Evolutionary conservation across 306 rosid species (phyloP).

Genomic region (Dalbergia oliveri): DNA sequence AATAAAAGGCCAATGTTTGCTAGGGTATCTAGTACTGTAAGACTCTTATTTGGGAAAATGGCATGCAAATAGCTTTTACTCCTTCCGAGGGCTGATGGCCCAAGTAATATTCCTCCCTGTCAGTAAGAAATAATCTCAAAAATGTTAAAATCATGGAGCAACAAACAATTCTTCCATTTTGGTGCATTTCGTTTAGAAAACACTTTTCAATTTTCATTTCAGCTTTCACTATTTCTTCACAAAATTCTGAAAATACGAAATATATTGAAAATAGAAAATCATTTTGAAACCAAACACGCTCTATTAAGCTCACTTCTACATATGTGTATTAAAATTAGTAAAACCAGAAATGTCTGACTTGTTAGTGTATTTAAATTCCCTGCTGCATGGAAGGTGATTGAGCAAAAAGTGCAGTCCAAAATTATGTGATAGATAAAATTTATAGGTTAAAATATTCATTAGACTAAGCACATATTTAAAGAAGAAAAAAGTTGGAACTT

Average conservation of each 20-base stretch:
- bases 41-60: conserved; percentile 80
- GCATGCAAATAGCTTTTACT: conserved; percentile 64
- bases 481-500: conserved; percentile 44
- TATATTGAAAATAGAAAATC: too few relatives aligned
- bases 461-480: conserved; percentile 1
- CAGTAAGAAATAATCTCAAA: conserved; percentile 18
- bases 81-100: conserved; percentile 89
- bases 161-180: too few relatives aligned
- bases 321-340: background rate
- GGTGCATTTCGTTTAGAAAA: too few relatives aligned
- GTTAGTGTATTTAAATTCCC: background rate
- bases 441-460: background rate
- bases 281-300: too few relatives aligned
- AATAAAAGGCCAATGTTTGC: conserved; percentile 90
- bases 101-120: conserved; percentile 92
- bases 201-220: too few relatives aligned
- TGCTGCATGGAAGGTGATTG: background rate
- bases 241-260: too few relatives aligned
- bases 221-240: too few relatives aligned
- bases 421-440: background rate
- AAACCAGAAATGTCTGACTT: background rate
- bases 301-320: conserved; percentile 10
- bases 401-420: background rate
- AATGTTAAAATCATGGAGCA: conserved; percentile 22
- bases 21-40: conserved; percentile 82